phyloP scores from a whole-genome alignment of 2,329 filamentous ascomycete species.

The Xylariaceae sp. region DNA sequence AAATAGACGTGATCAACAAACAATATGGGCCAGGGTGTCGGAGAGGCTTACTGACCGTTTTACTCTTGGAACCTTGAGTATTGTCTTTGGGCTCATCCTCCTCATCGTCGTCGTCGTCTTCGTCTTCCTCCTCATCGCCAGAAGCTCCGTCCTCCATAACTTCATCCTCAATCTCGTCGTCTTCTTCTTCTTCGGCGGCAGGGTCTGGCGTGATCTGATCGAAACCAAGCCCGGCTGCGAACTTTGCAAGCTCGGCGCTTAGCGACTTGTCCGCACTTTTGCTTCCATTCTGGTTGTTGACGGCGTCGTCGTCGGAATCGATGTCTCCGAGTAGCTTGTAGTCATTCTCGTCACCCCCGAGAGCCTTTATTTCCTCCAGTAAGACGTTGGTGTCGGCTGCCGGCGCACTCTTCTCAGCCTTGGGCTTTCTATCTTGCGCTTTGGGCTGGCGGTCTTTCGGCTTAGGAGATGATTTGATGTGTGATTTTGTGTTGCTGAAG shows the following conservation, averaged over 20 bases:
- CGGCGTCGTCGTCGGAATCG: conserved; percentile 44
- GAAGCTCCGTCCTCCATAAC: no score
- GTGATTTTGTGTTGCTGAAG: conserved; percentile 8
- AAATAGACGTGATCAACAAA: no score
- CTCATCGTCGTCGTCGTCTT: conserved; percentile 15
- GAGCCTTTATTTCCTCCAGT: conserved; percentile 57
- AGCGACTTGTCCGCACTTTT: conserved; percentile 41
- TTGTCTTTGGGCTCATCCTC: no score
- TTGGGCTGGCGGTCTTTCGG: conserved; percentile 10
- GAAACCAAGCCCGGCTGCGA: conserved; percentile 46
- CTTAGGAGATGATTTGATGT: conserved; percentile 16
- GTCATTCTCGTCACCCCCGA: conserved; percentile 62
- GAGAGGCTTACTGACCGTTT: conserved; percentile 40
- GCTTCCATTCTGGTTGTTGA: conserved; percentile 27
- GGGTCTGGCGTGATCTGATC: conserved; percentile 37
- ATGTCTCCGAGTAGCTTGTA: conserved; percentile 54
- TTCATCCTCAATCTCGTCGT: conserved; percentile 5
- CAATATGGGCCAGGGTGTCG: conserved; percentile 1
- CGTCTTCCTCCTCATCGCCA: conserved; percentile 1
- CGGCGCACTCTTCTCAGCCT: neutral
- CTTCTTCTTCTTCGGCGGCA: conserved; percentile 25
- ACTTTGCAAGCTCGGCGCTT: conserved; percentile 46
- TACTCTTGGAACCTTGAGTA: conserved; percentile 28
- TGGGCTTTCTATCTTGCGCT: neutral
- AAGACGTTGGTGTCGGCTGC: conserved; percentile 34